These are phyloP conservation scores for Blastomyces silverae DNA, from an alignment of 2,329 filamentous ascomycete genomes.

Conservation along the genomic window DNA sequence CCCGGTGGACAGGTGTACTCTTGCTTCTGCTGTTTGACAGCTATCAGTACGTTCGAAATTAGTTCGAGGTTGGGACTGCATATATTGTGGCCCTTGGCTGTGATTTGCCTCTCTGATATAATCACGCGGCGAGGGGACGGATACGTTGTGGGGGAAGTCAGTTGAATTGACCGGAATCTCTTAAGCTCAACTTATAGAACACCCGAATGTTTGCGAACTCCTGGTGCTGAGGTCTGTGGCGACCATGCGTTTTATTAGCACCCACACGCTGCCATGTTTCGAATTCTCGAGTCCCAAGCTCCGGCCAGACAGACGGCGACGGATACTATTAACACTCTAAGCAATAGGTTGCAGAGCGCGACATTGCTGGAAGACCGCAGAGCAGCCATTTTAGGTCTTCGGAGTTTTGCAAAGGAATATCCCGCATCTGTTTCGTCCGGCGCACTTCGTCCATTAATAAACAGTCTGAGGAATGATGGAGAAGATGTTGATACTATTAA, in stretches of 20 bases:
- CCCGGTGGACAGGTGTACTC: slow-evolving; percentile 5
- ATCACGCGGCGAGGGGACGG: background rate
- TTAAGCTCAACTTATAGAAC: background rate
- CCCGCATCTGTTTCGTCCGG: slow-evolving; percentile 93
- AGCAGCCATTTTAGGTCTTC: slow-evolving; percentile 82
- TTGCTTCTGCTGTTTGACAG: background rate
- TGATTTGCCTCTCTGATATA: background rate
- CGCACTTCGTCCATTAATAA: slow-evolving; percentile 80
- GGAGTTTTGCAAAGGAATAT: slow-evolving; percentile 94
- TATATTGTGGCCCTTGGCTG: background rate
- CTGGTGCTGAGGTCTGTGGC: slow-evolving; percentile 29
- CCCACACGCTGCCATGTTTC: slow-evolving; percentile 41
- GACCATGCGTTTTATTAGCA: slow-evolving; percentile 36
- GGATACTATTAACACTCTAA: slow-evolving; percentile 87
- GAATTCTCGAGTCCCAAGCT: slow-evolving; percentile 61
- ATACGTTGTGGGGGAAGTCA: background rate
- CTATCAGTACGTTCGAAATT: background rate
- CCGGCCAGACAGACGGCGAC: slow-evolving; percentile 94
- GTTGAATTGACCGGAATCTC: slow-evolving; percentile 5
- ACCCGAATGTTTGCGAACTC: slow-evolving; percentile 30
- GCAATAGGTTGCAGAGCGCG: slow-evolving; percentile 76
- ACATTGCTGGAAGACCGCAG: slow-evolving; percentile 91
- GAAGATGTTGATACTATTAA: slow-evolving; percentile 97
- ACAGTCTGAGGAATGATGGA: slow-evolving; percentile 74
- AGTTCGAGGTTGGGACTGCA: background rate